Conservation (phyloP, 2,329 filamentous ascomycete genomes). For the Fusarium anthophilum region DNA sequence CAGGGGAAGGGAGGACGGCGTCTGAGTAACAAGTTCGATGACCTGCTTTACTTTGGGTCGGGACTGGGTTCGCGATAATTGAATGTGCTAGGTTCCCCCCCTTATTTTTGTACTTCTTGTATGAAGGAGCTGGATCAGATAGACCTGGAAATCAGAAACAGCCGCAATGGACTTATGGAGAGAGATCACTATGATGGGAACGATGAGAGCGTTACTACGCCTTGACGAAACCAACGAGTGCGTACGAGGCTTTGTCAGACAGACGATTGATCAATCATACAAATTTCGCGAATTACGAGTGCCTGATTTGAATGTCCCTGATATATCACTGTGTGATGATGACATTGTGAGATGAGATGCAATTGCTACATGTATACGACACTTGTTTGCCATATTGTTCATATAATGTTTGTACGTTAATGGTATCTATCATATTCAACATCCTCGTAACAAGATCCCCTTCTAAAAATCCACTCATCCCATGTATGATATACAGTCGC, state of each 20-base stretch:
- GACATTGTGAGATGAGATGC: not conserved
- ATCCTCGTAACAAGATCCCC: slow-evolving; percentile 3
- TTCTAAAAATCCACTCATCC: slow-evolving; percentile 1
- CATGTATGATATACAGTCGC: slow-evolving; percentile 25
- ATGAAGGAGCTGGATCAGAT: slow-evolving; percentile 34
- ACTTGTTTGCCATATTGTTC: not conserved
- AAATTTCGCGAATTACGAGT: slow-evolving; percentile 11
- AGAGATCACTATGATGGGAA: slow-evolving; percentile 18
- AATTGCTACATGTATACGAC: not conserved
- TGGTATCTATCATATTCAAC: slow-evolving; percentile 15
- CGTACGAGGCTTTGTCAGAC: slow-evolving; percentile 20
- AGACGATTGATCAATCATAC: slow-evolving; percentile 33
- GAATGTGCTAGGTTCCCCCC: slow-evolving; percentile 15
- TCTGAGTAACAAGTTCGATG: slow-evolving; percentile 21
- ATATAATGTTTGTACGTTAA: not conserved
- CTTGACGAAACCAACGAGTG: slow-evolving; percentile 18
- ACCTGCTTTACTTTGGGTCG: slow-evolving; percentile 9
- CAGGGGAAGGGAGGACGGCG: slow-evolving; percentile 1
- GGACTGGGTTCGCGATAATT: slow-evolving; percentile 24
- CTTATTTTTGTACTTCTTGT: slow-evolving; percentile 28
- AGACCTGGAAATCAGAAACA: slow-evolving; percentile 22
- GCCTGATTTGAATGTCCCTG: not conserved
- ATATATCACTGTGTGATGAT: not conserved
- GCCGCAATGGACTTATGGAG: slow-evolving; percentile 10
- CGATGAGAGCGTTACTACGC: slow-evolving; percentile 15